phyloP scores from a whole-genome alignment of 805 yeast species.

The Metschnikowia kunwiensis region DNA sequence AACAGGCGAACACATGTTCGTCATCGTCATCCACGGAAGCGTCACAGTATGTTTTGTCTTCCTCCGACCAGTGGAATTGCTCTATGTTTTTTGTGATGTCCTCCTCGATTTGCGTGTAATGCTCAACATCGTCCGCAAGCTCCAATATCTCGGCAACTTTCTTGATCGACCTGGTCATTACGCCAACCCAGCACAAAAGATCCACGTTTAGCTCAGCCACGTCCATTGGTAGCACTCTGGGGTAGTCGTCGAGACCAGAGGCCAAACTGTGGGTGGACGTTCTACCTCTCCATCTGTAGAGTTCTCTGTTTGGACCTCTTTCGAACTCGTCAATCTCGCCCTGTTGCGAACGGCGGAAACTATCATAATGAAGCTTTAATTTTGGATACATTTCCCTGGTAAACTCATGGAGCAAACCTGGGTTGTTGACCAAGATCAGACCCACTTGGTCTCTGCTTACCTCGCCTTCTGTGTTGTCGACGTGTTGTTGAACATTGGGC shows the following conservation, averaged over 20 bases:
- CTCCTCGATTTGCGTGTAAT: slow-evolving; percentile 50
- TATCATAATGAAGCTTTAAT: slow-evolving; percentile 70
- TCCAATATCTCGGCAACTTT: slow-evolving; percentile 65
- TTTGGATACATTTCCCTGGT: slow-evolving; percentile 71
- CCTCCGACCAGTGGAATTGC: slow-evolving; percentile 74
- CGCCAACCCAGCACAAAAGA: slow-evolving; percentile 87
- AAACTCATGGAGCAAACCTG: slow-evolving; percentile 56
- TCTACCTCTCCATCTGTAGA: slow-evolving; percentile 92
- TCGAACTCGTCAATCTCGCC: slow-evolving; percentile 75
- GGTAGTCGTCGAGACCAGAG: slow-evolving; percentile 94
- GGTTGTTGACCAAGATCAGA: slow-evolving; percentile 52
- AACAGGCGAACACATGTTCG: slow-evolving; percentile 68
- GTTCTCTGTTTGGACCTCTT: slow-evolving; percentile 52
- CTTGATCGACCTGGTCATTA: slow-evolving; percentile 81
- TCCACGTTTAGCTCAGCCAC: slow-evolving; percentile 90
- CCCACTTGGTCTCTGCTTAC: slow-evolving; percentile 33
- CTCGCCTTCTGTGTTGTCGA: slow-evolving; percentile 10
- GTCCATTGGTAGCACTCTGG: slow-evolving; percentile 78
- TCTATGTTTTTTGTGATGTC: slow-evolving; percentile 65
- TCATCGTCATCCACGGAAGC: slow-evolving; percentile 72
- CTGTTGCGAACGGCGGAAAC: slow-evolving; percentile 79
- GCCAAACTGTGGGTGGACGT: slow-evolving; percentile 83
- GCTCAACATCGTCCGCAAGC: slow-evolving; percentile 53
- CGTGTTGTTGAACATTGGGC: slow-evolving; percentile 2
- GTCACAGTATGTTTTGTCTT: slow-evolving; percentile 74